Percentiles rank a stretch among this genome's conserved stretches.
Evolutionary conservation across 208 protist species (phyloP).

Genomic region (Trichomonas gallinae): DNA sequence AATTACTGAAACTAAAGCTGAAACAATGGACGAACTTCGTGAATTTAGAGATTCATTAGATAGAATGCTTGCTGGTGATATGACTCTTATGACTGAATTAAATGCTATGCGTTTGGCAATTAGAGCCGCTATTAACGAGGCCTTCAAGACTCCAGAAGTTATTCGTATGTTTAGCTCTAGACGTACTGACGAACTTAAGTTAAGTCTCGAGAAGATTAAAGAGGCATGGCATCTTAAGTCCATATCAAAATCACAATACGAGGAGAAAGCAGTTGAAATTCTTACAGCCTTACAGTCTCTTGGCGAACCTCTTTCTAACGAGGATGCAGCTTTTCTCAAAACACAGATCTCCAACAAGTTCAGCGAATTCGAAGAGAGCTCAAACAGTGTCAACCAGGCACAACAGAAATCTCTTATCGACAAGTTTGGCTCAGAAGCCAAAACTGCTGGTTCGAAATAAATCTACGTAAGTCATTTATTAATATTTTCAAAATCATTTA

Average conservation of each 20-base stretch:
- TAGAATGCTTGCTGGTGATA: constrained; percentile 12
- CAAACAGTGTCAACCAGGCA: background rate
- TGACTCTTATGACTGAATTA: constrained; percentile 5
- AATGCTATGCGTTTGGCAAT: background rate
- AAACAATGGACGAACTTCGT: constrained; percentile 22
- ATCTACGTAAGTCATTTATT: background rate
- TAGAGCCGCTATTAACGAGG: background rate
- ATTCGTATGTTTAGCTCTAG: background rate
- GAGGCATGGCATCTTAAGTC: background rate
- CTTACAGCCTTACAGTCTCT: background rate
- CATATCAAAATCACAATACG: background rate
- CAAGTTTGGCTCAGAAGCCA: background rate
- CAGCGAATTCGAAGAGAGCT: background rate
- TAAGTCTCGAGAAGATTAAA: background rate
- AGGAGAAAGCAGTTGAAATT: constrained; percentile 20
- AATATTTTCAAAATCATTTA: too few relatives aligned
- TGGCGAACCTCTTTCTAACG: background rate
- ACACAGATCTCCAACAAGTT: background rate
- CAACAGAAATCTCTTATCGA: background rate
- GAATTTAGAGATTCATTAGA: background rate
- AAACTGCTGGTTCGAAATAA: background rate
- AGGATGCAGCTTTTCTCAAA: background rate
- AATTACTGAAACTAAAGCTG: background rate
- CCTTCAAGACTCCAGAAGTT: constrained; percentile 22
- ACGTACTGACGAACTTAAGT: background rate